Conservation (phyloP, 208 protist species). For the Trypanosoma cruzi region DNA sequence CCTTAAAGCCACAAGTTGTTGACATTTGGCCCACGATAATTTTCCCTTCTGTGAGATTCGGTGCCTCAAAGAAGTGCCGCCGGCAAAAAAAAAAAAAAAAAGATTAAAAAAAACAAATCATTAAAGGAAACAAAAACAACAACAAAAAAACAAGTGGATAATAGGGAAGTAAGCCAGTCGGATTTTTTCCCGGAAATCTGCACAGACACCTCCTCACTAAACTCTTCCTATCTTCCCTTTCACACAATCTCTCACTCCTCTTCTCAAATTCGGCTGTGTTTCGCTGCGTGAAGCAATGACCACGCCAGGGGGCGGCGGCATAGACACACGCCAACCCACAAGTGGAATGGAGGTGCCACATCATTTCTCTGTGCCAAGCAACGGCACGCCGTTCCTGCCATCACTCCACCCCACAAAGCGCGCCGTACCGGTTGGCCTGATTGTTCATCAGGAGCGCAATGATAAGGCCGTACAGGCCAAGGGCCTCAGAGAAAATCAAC, state of each 20-base stretch:
- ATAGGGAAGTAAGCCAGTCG: not conserved
- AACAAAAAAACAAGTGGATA: too few relatives aligned
- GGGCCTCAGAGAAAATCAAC: constrained; percentile 99
- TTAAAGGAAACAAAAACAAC: too few relatives aligned
- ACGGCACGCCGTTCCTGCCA: not conserved
- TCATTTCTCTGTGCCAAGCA: not conserved
- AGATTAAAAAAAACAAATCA: too few relatives aligned
- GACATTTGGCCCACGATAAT: not conserved
- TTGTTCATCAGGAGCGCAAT: constrained; percentile 96
- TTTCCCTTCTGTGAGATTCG: not conserved
- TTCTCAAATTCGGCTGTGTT: not conserved
- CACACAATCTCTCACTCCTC: not conserved
- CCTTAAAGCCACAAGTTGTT: constrained; percentile 23
- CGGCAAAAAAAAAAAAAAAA: constrained; percentile 20
- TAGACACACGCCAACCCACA: not conserved
- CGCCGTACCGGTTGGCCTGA: constrained; percentile 75
- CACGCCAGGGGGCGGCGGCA: not conserved
- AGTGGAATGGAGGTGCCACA: not conserved
- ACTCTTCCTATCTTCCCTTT: not conserved
- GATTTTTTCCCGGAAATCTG: not conserved
- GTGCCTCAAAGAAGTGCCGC: not conserved
- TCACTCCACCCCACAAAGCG: constrained; percentile 50
- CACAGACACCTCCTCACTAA: not conserved
- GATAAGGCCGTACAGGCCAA: constrained; percentile 99
- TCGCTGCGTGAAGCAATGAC: too few relatives aligned